These are phyloP conservation scores for Cystofilobasidium capitatum DNA, from an alignment of 768 basidiomycete genomes.

Conservation along the genomic window DNA sequence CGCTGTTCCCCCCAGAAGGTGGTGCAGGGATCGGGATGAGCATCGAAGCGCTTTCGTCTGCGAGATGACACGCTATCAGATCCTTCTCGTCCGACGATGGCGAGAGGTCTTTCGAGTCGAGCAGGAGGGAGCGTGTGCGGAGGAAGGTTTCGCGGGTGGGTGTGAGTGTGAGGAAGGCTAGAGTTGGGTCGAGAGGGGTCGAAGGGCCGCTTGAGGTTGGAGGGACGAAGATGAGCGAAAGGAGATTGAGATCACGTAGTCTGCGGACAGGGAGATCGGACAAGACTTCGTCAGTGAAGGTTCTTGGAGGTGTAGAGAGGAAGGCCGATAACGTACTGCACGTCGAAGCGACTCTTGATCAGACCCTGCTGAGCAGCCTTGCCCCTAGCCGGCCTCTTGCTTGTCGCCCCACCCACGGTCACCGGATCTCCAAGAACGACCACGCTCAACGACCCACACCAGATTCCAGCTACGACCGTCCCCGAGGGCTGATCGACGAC, in stretches of 20 bases:
- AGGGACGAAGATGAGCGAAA: conserved; percentile 22
- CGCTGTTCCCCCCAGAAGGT: background rate
- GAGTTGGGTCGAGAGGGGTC: conserved; percentile 4
- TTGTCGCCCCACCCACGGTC: background rate
- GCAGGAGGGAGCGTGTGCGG: conserved; percentile 1
- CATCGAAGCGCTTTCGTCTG: background rate
- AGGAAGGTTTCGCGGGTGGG: conserved; percentile 6
- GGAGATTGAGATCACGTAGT: conserved; percentile 21
- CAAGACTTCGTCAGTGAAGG: background rate
- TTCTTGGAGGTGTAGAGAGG: background rate
- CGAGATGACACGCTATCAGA: conserved; percentile 8
- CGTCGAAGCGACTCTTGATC: conserved; percentile 13
- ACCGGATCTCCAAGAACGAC: conserved; percentile 1
- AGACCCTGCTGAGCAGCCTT: background rate
- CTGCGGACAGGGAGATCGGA: background rate
- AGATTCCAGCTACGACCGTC: background rate
- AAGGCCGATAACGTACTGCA: conserved; percentile 11
- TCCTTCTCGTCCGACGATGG: background rate
- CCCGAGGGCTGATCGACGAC: conserved; percentile 11
- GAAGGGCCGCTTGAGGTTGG: background rate
- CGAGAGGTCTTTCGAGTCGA: conserved; percentile 13
- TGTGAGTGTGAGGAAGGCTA: conserved; percentile 23
- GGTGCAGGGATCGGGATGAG: conserved; percentile 12
- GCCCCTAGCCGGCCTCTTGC: background rate
- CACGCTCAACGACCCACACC: conserved; percentile 21